Evolutionary conservation across 2,329 filamentous ascomycete genomes (phyloP), one percentile per base, ranked within the genome.

Genomic region (Eurotiales sp.): DNA sequence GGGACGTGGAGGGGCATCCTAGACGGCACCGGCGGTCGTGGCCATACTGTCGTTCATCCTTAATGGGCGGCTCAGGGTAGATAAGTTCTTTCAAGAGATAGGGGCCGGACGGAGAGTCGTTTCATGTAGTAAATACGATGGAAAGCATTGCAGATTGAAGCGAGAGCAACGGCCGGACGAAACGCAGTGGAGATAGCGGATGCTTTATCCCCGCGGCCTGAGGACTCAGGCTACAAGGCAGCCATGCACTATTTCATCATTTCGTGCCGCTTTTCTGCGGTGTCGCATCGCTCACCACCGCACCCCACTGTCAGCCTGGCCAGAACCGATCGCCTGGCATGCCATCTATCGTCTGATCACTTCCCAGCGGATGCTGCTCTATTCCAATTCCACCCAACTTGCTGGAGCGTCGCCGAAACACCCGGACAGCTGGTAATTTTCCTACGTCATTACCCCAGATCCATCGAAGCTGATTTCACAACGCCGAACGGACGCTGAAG

Each of bases 261-360:
- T 15, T 36, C 19, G 10, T 45, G 42, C 29, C 41, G 29, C 29
- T 39, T 40, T 59, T 59, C 57, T 52, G 48, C 59, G 57, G 48
- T 50, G 51, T 40, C 51, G 46, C 53, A 45, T 59, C 58, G 50
- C 52, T 47, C 37, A 45, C 36, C 43, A 12, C 29, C 29, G 19
- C 43, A 29, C 39, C 47, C 46, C 47, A 14, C 47, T 37, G 36
- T n/a, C n/a, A n/a, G n/a, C n/a, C n/a, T n/a, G n/a, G n/a, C n/a
- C n/a, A n/a, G n/a, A n/a, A n/a, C n/a, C n/a, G n/a, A 36, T 4
- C 8, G 5, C 25, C 10, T 4, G 19, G n/a, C 8, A 37, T 37
- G 34, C 8, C 8, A 15, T 7, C 15, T 11, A 15, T 19, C 8
- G 10, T 19, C 34, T 15, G 8, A 21, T 37, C 3, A 8, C 15